Evolutionary conservation across 345 rosid genomes (phyloP), one percentile per base, ranked within the genome.

Genomic region (Viola odorata): DNA sequence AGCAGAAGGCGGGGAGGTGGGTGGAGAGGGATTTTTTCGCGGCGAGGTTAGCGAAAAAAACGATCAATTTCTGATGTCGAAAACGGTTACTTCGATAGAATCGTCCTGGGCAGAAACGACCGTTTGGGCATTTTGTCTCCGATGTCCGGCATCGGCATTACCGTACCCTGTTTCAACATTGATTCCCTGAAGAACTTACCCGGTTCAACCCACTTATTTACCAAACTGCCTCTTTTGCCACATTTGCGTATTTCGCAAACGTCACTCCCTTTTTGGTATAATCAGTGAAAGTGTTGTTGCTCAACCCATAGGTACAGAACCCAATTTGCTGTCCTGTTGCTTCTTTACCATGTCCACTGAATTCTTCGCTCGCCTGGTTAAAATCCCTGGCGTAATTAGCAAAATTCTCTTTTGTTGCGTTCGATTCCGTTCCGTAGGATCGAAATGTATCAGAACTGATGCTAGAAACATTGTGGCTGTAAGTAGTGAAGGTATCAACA

Each of bases 61-160:
- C 89, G 3, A 0, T 12, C 14, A 0, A 78, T 49, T 56, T 61
- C 37, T 0, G 73, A 41, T 7, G 83, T 70, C 5, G 96, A 80
- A 49, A 87, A 81, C 0, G 92, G 92, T 50, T 85, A 53, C 41
- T 84, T 82, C 0, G 86, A 75, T 1, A 61, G 8, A 23, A 91
- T 85, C 0, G 73, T 65, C 5, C 88, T 85, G 66, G 97, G 92
- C 57, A 87, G 67, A 82, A 91, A 86, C 49, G 94, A 77, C 78
- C 98, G 80, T 65, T 62, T 56, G 8, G 98, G 98, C 96, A 88
- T 83, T 69, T 80, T 84, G 75, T 91, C 98, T 13, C 16, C 60
- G 49, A 88, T 81, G 70, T 91, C 96, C 1, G 98, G 95, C 94
- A 88, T 84, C 42, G 83, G 82, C 85, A 88, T 84, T 0, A 71